Base-by-base conservation (phyloP, 805 yeast species). In the Pichia cabralensis region DNA sequence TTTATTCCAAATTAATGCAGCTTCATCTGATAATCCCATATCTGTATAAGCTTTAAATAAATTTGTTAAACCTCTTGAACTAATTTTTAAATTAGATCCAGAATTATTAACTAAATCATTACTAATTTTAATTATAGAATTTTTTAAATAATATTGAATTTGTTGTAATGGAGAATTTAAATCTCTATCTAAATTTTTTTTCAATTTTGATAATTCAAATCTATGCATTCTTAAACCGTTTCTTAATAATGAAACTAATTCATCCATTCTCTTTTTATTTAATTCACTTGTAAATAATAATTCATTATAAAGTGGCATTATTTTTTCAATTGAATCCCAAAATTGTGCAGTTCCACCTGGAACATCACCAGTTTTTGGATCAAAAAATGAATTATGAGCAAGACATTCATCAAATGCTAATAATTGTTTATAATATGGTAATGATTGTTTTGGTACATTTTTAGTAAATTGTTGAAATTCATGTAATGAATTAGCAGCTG, bases 1-100 rank as follows among this genome's bases (percentile, higher is more conserved):
- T 22, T 64, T 54, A 40, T 76, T 75, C 92, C 92, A 82, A 35
- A 78, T 61, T 34, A 67, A 60, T 22, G 79, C 64, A 34, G 82
- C 78, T 52, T 80, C 85, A 28, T 71, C 67, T 28, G 65, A 59
- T 34, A 77, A 58, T 28, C 69, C 65, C 45, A 75, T 63, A 51
- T 78, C 84, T 43, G 70, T 69, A 46, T 67, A 68, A 8, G 76
- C 70, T 17, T 75, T 71, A 35, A 73, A 64, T 30, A 74, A 50
- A 42, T 71, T 74, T 53, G 74, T 67, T 12, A 75, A 67, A 38
- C 79, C 78, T 33, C 64, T 61, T 33, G 70, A 65, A 26, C 66
- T 65, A 17, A 73, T 50, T 15, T 42, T 47, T 5, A 67, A 55
- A 10, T 60, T 52, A 10, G 55, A 54, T 8, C 54, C 53, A 19